Conservation (phyloP, 2,329 filamentous ascomycete genomes). For the Arthrocladium fulminans region DNA sequence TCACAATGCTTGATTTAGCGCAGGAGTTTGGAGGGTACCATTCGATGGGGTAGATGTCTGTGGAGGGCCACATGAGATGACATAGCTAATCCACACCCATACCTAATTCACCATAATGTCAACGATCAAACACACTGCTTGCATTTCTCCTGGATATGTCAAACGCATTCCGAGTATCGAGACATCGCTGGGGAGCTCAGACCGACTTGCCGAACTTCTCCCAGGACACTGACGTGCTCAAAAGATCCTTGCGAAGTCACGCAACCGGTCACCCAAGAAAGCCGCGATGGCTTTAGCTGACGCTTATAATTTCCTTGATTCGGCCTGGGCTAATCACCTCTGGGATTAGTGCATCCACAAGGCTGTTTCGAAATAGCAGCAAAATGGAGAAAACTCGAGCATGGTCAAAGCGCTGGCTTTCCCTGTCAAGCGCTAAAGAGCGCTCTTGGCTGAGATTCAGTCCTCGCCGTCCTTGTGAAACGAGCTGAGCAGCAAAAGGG, state of each 20-base stretch:
- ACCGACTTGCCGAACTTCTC: background rate
- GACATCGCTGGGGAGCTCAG: background rate
- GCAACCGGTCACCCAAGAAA: background rate
- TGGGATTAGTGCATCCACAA: background rate
- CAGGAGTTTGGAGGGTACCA: background rate
- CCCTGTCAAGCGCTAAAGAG: too few species aligned
- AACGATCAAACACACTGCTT: too few species aligned
- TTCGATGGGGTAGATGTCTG: background rate
- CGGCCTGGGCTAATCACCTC: background rate
- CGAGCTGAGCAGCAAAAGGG: too few species aligned
- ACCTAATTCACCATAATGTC: background rate
- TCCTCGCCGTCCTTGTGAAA: too few species aligned
- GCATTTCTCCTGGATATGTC: too few species aligned
- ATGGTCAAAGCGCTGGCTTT: background rate
- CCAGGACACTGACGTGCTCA: background rate
- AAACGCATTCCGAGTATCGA: background rate
- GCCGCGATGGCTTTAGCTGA: background rate
- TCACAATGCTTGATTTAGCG: background rate
- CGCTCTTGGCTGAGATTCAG: background rate
- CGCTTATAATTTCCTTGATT: background rate
- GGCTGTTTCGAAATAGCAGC: constrained; percentile 5
- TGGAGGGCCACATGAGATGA: background rate
- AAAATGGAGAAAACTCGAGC: background rate
- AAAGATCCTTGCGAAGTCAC: background rate
- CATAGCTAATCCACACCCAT: background rate